Conservation (phyloP, 768 basidiomycete species). For the Podaxis sp. region DNA sequence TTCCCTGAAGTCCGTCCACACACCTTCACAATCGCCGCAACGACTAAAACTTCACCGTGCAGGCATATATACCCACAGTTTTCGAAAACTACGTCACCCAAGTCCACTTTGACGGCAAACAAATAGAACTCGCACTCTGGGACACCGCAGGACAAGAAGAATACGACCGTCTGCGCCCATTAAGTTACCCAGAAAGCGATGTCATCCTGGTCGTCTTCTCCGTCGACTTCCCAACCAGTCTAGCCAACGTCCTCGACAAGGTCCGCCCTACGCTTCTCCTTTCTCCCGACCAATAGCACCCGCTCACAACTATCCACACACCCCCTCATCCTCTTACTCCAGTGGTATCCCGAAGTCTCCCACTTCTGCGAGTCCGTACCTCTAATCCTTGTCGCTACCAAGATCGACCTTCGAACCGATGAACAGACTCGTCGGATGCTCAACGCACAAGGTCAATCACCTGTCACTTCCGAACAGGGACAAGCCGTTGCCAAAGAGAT, state of each 20-base stretch:
- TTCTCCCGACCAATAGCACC: neutral
- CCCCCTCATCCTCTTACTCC: conserved; percentile 1
- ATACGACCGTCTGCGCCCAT: conserved; percentile 84
- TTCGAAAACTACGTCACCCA: conserved; percentile 94
- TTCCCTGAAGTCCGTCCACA: conserved; percentile 79
- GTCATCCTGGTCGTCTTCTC: conserved; percentile 95
- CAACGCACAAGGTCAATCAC: conserved; percentile 81
- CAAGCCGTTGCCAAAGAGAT: conserved; percentile 87
- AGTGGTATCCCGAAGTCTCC: conserved; percentile 94
- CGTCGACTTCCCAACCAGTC: conserved; percentile 87
- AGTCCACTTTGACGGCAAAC: conserved; percentile 82
- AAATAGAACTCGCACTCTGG: conserved; percentile 96
- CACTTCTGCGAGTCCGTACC: conserved; percentile 92
- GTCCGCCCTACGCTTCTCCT: conserved; percentile 36
- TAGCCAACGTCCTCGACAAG: conserved; percentile 90
- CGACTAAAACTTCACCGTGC: conserved; percentile 9
- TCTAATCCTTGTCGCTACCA: conserved; percentile 89
- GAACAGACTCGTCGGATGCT: conserved; percentile 86
- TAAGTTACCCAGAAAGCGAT: conserved; percentile 87
- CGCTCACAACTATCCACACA: neutral
- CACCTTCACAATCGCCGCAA: neutral
- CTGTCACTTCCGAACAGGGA: conserved; percentile 84
- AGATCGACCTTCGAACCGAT: conserved; percentile 88
- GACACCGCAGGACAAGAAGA: conserved; percentile 98
- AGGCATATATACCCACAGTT: conserved; percentile 93